Conservation (phyloP, 148 eudicot genomes). For the Beta vulgaris region DNA sequence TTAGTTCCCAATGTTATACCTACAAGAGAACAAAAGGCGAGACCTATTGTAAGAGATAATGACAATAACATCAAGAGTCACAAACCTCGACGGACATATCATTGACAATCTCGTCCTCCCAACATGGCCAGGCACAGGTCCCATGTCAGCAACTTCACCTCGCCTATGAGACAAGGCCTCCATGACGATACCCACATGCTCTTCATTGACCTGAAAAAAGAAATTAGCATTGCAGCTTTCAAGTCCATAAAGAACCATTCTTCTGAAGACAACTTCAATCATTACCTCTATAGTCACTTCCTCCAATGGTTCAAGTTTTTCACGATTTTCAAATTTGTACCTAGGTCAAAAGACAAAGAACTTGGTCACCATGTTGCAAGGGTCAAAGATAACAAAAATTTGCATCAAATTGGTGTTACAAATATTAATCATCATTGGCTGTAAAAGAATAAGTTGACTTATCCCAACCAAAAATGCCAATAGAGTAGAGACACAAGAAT, state of each 20-base stretch:
- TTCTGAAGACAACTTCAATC: neutral
- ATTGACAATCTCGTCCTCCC: conserved; percentile 85
- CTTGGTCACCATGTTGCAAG: neutral
- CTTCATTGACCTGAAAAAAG: conserved; percentile 70
- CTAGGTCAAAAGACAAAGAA: conserved; percentile 35
- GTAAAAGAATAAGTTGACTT: neutral
- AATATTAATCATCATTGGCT: neutral
- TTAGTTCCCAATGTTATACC: neutral
- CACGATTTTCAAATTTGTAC: conserved; percentile 74
- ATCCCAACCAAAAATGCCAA: neutral
- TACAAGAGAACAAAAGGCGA: neutral
- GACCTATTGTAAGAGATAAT: neutral
- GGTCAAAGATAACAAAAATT: neutral
- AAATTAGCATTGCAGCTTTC: neutral
- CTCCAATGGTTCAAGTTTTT: conserved; percentile 92
- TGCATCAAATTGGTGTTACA: neutral
- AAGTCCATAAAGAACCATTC: conserved; percentile 5
- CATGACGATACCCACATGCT: conserved; percentile 91
- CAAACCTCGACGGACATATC: conserved; percentile 94
- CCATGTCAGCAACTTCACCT: conserved; percentile 89
- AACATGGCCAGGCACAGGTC: conserved; percentile 84
- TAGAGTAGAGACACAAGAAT: neutral
- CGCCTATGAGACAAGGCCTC: conserved; percentile 96
- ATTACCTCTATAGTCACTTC: conserved; percentile 97
- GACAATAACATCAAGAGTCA: conserved; percentile 4